Percentiles rank a stretch among this genome's conserved stretches.
Evolutionary conservation across 2,329 filamentous ascomycete genomes (phyloP).

Genomic region (Neonectria sp.): DNA sequence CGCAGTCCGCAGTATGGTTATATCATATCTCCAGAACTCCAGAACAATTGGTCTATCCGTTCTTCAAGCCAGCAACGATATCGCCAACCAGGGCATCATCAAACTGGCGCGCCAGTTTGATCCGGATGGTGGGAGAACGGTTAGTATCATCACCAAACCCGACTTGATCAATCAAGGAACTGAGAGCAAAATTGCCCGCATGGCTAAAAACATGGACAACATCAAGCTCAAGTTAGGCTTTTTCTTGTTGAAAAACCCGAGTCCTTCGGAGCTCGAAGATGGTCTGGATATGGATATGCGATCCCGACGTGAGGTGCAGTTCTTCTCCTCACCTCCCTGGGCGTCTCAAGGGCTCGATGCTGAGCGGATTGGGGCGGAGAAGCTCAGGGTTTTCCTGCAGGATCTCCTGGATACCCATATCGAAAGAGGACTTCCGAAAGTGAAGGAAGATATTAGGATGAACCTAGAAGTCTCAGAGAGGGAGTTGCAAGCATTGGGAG

Average conservation of each 20-base stretch:
- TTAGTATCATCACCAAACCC: slow-evolving; percentile 62
- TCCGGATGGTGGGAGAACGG: slow-evolving; percentile 51
- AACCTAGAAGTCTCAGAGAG: slow-evolving; percentile 9
- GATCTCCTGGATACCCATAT: slow-evolving; percentile 48
- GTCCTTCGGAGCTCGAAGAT: slow-evolving; percentile 50
- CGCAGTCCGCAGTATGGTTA: slow-evolving; percentile 52
- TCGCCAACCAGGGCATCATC: slow-evolving; percentile 56
- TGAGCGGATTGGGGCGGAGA: slow-evolving; percentile 37
- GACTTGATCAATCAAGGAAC: slow-evolving; percentile 51
- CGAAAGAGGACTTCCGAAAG: slow-evolving; percentile 47
- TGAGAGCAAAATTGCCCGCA: slow-evolving; percentile 46
- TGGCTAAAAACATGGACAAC: slow-evolving; percentile 51
- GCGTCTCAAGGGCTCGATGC: slow-evolving; percentile 42
- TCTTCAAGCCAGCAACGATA: slow-evolving; percentile 57
- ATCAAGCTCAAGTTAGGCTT: slow-evolving; percentile 60
- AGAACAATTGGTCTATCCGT: slow-evolving; percentile 63
- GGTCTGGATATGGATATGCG: slow-evolving; percentile 52
- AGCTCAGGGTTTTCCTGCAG: slow-evolving; percentile 41
- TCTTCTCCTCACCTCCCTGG: slow-evolving; percentile 56
- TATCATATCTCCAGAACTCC: slow-evolving; percentile 57
- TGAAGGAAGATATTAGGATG: slow-evolving; percentile 42
- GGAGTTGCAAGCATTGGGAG: not conserved
- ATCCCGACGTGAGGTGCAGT: slow-evolving; percentile 58
- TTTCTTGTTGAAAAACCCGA: slow-evolving; percentile 54
- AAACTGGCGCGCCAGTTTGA: slow-evolving; percentile 50